A percentile compares a stretch with the other conserved stretches of the same genome.
phyloP scores from a whole-genome alignment of 176 grass and related monocot genomes.

The Microstegium vimineum region DNA sequence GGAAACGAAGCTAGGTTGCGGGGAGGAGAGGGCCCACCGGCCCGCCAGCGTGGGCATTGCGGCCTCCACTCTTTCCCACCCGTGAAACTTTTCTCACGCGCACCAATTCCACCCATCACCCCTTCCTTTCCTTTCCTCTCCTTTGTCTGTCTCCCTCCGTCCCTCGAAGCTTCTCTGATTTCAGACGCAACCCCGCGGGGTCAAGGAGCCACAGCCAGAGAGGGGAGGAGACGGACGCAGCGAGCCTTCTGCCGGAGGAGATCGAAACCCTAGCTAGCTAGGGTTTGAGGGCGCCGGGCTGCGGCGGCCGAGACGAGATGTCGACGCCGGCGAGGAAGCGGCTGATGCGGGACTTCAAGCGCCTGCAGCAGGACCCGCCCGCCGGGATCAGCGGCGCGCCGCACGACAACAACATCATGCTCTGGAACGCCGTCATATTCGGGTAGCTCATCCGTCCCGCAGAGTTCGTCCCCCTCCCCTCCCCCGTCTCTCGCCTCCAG shows the following conservation, averaged over 20 bases:
- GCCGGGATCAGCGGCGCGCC: slow-evolving; percentile 94
- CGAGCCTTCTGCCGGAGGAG: background rate
- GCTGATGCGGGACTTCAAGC: slow-evolving; percentile 98
- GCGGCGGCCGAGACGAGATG: slow-evolving; percentile 41
- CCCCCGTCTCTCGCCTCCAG: too few species aligned
- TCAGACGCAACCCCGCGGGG: slow-evolving; percentile 13
- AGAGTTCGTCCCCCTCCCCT: background rate
- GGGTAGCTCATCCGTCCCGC: slow-evolving; percentile 31
- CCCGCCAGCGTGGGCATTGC: background rate
- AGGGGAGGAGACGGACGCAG: background rate
- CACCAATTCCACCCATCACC: background rate
- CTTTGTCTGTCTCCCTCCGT: too few species aligned
- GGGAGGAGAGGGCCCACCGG: background rate
- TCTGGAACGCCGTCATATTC: slow-evolving; percentile 99
- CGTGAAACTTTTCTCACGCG: slow-evolving; percentile 18
- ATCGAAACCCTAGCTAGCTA: slow-evolving; percentile 37
- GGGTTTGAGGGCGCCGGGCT: slow-evolving; percentile 10
- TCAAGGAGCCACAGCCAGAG: background rate
- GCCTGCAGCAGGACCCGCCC: slow-evolving; percentile 94
- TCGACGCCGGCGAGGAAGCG: slow-evolving; percentile 99
- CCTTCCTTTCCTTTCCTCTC: background rate
- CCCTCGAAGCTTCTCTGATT: slow-evolving; percentile 25
- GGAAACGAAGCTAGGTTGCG: slow-evolving; percentile 19
- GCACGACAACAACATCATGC: slow-evolving; percentile 97
- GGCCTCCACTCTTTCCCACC: background rate